phyloP scores from a whole-genome alignment of 345 rosid genomes.

The Eutrema japonicum region DNA sequence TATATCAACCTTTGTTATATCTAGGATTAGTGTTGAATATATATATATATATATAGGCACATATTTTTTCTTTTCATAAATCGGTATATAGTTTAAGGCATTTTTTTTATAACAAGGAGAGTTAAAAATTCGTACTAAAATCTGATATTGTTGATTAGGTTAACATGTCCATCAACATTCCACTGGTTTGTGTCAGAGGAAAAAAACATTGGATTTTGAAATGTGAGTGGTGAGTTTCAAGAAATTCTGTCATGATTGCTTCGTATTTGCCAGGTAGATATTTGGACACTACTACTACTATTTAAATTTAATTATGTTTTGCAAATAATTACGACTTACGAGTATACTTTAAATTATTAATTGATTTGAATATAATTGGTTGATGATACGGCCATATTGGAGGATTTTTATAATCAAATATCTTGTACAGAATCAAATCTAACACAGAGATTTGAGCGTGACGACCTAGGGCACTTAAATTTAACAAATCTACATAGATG shows the following conservation, averaged over 20 bases:
- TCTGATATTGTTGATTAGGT: conserved; percentile 46
- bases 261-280: conserved; percentile 54
- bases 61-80: background rate
- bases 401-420: conserved; percentile 23
- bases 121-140: conserved; percentile 3
- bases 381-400: conserved; percentile 33
- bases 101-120: background rate
- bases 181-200: conserved; percentile 42
- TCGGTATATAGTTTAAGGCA: background rate
- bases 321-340: background rate
- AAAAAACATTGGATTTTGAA: conserved; percentile 39
- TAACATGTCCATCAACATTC: conserved; percentile 40
- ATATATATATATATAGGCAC: background rate
- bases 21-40: conserved; percentile 2
- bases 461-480: conserved; percentile 18
- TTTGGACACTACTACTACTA: conserved; percentile 20
- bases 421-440: conserved; percentile 42
- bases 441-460: conserved; percentile 45
- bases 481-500: conserved; percentile 24
- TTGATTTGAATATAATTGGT: conserved; percentile 34
- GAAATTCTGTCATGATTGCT: conserved; percentile 64
- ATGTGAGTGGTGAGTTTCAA: conserved; percentile 52
- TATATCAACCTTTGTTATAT: background rate
- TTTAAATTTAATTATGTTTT: background rate
- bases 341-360: background rate